Conservation (phyloP, 73 alveolate species). For the Paramecium bursaria region DNA sequence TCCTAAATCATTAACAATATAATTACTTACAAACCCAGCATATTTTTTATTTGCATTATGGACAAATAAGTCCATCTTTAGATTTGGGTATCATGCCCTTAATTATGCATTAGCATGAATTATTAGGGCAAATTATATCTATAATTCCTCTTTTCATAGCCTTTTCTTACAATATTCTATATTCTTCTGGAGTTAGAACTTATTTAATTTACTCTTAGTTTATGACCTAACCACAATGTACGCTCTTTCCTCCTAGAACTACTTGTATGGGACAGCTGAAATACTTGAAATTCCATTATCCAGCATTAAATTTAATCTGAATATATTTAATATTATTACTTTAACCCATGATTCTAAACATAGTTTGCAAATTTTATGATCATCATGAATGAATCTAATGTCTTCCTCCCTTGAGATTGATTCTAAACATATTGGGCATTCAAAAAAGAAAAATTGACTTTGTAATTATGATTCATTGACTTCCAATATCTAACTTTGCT, state of each 20-base stretch:
- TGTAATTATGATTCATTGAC: background rate
- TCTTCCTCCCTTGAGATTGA: background rate
- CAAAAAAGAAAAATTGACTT: background rate
- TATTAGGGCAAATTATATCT: slow-evolving; percentile 49
- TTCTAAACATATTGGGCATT: slow-evolving; percentile 20
- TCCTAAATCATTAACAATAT: background rate
- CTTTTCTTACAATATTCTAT: slow-evolving; percentile 5
- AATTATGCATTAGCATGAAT: background rate
- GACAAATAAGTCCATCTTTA: slow-evolving; percentile 11
- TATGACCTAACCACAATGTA: slow-evolving; percentile 28
- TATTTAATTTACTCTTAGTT: slow-evolving; percentile 8
- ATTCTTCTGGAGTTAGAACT: slow-evolving; percentile 8
- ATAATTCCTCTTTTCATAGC: slow-evolving; percentile 43
- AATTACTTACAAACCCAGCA: slow-evolving; percentile 59
- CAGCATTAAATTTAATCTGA: slow-evolving; percentile 52
- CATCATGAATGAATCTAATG: slow-evolving; percentile 37
- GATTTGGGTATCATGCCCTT: slow-evolving; percentile 49
- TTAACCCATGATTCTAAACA: slow-evolving; percentile 56
- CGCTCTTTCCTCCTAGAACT: background rate
- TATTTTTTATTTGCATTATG: slow-evolving; percentile 12
- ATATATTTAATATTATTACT: background rate
- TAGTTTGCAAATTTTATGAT: slow-evolving; percentile 35
- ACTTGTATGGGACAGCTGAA: slow-evolving; percentile 47
- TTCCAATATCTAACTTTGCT: slow-evolving; percentile 39
- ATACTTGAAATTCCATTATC: slow-evolving; percentile 55